phyloP scores from a whole-genome alignment of 106 monocot genomes.

The Dendrobium huoshanense region DNA sequence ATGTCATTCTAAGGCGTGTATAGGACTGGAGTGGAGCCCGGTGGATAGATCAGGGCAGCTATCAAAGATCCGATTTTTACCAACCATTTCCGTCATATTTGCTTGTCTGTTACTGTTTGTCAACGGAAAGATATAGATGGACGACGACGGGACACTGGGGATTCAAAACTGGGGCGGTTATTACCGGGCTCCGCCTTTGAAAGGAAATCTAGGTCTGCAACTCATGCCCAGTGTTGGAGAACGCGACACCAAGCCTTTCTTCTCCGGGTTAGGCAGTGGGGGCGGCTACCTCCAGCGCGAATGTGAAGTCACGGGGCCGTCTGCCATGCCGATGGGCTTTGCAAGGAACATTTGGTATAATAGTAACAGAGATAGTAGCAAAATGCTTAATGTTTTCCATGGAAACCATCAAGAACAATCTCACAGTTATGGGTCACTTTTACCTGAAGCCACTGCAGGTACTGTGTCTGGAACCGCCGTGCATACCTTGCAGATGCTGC shows the following conservation, averaged over 20 bases:
- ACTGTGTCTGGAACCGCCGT: constrained; percentile 7
- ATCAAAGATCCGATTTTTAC: neutral
- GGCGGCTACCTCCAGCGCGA: constrained; percentile 27
- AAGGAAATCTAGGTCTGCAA: constrained; percentile 60
- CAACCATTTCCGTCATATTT: neutral
- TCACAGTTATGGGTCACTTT: constrained; percentile 4
- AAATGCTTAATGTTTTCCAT: constrained; percentile 29
- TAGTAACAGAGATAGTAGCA: constrained; percentile 27
- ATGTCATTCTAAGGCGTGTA: neutral
- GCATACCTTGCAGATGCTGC: constrained; percentile 47
- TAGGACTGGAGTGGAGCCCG: neutral
- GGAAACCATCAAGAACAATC: constrained; percentile 16
- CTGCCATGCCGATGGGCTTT: constrained; percentile 32
- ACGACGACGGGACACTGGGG: constrained; percentile 55
- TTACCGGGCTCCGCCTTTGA: constrained; percentile 36
- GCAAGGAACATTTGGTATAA: constrained; percentile 31
- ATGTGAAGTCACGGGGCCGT: constrained; percentile 15
- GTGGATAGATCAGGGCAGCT: neutral
- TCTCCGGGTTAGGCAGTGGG: constrained; percentile 15
- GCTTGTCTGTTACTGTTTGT: neutral
- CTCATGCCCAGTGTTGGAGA: constrained; percentile 60
- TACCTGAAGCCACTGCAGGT: constrained; percentile 7
- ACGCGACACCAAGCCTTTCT: constrained; percentile 46
- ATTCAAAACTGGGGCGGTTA: constrained; percentile 53
- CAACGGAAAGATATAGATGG: constrained; percentile 26